These are phyloP conservation scores for Penicillium capsulatum DNA, from an alignment of 2,329 filamentous ascomycete species.

Conservation along the genomic window DNA sequence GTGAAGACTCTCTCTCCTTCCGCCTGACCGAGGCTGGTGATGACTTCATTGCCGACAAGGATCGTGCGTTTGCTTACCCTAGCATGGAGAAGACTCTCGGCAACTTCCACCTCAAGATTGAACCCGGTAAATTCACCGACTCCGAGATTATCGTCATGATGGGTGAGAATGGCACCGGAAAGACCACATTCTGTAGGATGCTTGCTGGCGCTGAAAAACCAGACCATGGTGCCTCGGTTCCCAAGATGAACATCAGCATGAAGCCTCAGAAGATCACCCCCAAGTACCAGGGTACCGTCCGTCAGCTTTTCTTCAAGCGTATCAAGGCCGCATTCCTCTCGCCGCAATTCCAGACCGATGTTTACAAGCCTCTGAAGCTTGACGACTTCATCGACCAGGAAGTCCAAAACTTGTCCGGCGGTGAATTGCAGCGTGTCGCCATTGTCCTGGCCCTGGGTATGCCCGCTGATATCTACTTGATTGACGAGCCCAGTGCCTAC, in stretches of 20 bases:
- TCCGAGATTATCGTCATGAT: slow-evolving; percentile 99
- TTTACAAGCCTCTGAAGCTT: slow-evolving; percentile 98
- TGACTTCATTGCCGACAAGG: slow-evolving; percentile 80
- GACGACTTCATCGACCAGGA: slow-evolving; percentile 99
- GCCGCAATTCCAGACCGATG: slow-evolving; percentile 98
- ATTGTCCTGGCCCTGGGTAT: slow-evolving; percentile 95
- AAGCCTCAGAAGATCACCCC: slow-evolving; percentile 99
- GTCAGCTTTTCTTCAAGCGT: slow-evolving; percentile 99
- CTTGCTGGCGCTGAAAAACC: slow-evolving; percentile 91
- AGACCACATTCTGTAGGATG: slow-evolving; percentile 98
- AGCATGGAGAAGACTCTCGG: slow-evolving; percentile 90
- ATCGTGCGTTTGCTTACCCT: slow-evolving; percentile 81
- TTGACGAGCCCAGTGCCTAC: slow-evolving; percentile 96
- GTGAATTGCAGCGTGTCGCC: slow-evolving; percentile 98
- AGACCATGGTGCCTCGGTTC: slow-evolving; percentile 71
- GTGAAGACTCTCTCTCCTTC: slow-evolving; percentile 94
- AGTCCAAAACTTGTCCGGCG: slow-evolving; percentile 97
- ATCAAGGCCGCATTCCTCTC: slow-evolving; percentile 96
- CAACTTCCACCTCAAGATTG: slow-evolving; percentile 76
- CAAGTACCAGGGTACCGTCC: slow-evolving; percentile 94
- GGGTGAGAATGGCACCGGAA: slow-evolving; percentile 99
- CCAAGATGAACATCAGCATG: slow-evolving; percentile 96
- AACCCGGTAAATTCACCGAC: slow-evolving; percentile 85
- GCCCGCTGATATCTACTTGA: slow-evolving; percentile 96
- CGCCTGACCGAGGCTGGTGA: slow-evolving; percentile 85